A percentile compares a stretch with the other conserved stretches of the same genome.
Evolutionary conservation across 176 grass and related monocot species (phyloP).

Genomic region (Triticum aestivum): DNA sequence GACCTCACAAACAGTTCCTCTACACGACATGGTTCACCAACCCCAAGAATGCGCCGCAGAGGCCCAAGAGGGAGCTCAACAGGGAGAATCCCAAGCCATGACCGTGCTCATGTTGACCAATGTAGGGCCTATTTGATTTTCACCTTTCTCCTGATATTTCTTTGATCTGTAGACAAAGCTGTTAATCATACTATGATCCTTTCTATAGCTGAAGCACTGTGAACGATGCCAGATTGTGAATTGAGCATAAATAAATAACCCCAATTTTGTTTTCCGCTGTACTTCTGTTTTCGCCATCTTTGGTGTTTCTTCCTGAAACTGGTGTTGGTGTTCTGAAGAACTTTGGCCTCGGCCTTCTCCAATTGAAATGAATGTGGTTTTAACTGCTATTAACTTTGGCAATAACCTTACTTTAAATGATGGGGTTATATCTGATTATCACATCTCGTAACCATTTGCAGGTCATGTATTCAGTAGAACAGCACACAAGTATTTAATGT

Average conservation of each 20-base stretch:
- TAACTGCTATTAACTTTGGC: background rate
- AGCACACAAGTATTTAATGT: background rate
- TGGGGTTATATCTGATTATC: background rate
- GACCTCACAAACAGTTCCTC: conserved; percentile 88
- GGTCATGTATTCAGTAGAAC: background rate
- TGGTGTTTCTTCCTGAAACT: background rate
- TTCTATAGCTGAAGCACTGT: background rate
- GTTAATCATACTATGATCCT: background rate
- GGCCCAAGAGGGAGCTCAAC: conserved; percentile 10
- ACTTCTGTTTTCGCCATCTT: background rate
- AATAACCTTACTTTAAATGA: background rate
- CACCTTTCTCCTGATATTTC: background rate
- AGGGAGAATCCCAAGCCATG: background rate
- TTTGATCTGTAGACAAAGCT: background rate
- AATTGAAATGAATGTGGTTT: background rate
- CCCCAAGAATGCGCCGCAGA: conserved; percentile 60
- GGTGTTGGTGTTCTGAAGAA: background rate
- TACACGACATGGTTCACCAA: conserved; percentile 99
- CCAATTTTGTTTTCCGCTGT: background rate
- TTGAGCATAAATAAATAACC: background rate
- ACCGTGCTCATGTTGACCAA: background rate
- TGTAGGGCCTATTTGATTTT: background rate
- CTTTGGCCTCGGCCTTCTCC: background rate
- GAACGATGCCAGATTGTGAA: background rate
- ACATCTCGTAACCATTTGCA: background rate